These are phyloP conservation scores for Nothophaeocryptopus gaeumannii DNA, from an alignment of 2,329 filamentous ascomycete species.

Conservation along the genomic window DNA sequence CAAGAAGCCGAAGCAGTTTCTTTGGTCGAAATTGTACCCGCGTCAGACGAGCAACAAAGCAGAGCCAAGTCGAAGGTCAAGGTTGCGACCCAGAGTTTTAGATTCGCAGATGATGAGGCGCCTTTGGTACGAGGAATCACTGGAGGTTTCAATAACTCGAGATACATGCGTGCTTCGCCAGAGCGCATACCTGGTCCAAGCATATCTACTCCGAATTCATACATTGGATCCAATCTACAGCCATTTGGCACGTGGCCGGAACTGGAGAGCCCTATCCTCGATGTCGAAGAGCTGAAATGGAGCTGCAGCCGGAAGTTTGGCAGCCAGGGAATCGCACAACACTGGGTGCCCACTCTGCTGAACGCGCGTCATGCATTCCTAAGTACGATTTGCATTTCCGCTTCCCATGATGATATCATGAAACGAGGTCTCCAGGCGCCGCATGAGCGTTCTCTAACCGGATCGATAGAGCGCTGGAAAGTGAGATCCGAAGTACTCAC, in stretches of 20 bases:
- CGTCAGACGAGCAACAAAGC: no score
- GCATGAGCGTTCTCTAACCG: slow-evolving; percentile 16
- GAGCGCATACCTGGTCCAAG: slow-evolving; percentile 19
- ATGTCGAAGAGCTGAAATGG: slow-evolving; percentile 30
- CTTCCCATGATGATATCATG: slow-evolving; percentile 36
- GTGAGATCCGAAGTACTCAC: slow-evolving; percentile 25
- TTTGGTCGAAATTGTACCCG: no score
- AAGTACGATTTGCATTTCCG: slow-evolving; percentile 33
- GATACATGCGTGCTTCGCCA: slow-evolving; percentile 13
- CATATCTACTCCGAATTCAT: background rate
- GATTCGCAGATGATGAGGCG: slow-evolving; percentile 16
- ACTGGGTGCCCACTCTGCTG: slow-evolving; percentile 31
- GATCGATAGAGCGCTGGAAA: slow-evolving; percentile 22
- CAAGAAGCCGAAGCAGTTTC: no score
- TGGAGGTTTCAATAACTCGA: slow-evolving; percentile 19
- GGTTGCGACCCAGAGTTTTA: background rate
- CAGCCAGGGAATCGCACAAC: slow-evolving; percentile 24
- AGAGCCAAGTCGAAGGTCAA: no score
- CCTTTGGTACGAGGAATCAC: slow-evolving; percentile 16
- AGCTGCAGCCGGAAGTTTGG: slow-evolving; percentile 31
- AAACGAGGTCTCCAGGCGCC: slow-evolving; percentile 20
- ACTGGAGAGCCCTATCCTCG: slow-evolving; percentile 20
- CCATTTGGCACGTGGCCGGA: slow-evolving; percentile 28
- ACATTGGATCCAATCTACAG: slow-evolving; percentile 18
- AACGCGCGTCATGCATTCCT: slow-evolving; percentile 29